Evolutionary conservation across 345 rosid genomes (phyloP).

Genomic region (Cardiospermum halicacabum): DNA sequence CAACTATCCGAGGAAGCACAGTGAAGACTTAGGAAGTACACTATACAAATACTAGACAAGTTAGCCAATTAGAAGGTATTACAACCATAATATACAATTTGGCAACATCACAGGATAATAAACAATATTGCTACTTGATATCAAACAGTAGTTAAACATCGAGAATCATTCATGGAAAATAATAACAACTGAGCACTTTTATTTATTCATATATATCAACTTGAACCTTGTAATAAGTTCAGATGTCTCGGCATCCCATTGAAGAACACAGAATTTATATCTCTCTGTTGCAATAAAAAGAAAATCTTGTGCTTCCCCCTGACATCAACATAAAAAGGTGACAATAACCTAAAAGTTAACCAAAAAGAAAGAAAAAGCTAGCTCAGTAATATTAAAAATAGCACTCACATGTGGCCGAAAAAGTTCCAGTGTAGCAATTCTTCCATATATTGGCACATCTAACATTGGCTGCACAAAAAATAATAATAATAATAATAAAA

Average conservation of each 20-base stretch:
- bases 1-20: too few relatives aligned
- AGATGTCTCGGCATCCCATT: constrained; percentile 79
- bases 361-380: too few relatives aligned
- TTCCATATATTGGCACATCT: constrained; percentile 91
- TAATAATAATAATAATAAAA: too few relatives aligned
- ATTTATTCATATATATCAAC: not conserved
- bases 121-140: not conserved
- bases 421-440: constrained; percentile 88
- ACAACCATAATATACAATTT: not conserved
- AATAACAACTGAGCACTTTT: not conserved
- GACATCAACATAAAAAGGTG: constrained; percentile 15
- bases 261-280: constrained; percentile 88
- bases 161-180: not conserved
- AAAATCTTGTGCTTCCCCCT: constrained; percentile 91
- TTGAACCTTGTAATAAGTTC: constrained; percentile 83
- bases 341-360: too few relatives aligned
- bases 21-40: too few relatives aligned
- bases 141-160: not conserved
- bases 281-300: constrained; percentile 87
- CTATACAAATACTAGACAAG: too few relatives aligned
- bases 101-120: not conserved
- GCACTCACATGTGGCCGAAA: constrained; percentile 89
- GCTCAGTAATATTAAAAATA: not conserved
- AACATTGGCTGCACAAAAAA: constrained; percentile 60
- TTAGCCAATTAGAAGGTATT: not conserved